phyloP scores from a whole-genome alignment of 768 basidiomycete species.

The Chlorophyllum brunneum region DNA sequence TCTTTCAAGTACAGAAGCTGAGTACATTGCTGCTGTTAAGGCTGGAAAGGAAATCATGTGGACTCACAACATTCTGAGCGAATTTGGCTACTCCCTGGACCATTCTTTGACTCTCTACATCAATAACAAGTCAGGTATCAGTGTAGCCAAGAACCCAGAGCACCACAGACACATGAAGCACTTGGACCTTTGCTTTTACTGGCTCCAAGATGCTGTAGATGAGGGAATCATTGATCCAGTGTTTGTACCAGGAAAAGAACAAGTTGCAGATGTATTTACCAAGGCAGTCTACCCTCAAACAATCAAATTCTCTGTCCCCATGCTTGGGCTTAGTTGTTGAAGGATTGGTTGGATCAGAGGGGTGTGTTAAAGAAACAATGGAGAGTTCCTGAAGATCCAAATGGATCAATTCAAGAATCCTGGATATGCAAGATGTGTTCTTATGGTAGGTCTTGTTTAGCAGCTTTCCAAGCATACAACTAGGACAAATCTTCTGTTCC shows the following conservation, averaged over 20 bases:
- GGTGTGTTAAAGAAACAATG: too few relatives aligned
- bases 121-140: constrained; percentile 26
- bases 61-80: constrained; percentile 23
- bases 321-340: too few relatives aligned
- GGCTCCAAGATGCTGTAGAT: constrained; percentile 1
- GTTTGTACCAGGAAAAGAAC: constrained; percentile 4
- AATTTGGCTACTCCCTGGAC: constrained; percentile 16
- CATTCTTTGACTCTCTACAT: constrained; percentile 17
- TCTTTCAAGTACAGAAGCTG: constrained; percentile 33
- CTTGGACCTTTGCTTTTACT: constrained; percentile 6
- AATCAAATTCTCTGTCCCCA: too few relatives aligned
- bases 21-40: constrained; percentile 27
- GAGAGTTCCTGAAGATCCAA: too few relatives aligned
- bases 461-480: too few relatives aligned
- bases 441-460: too few relatives aligned
- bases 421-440: too few relatives aligned
- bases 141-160: constrained; percentile 27
- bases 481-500: too few relatives aligned
- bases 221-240: constrained; percentile 4
- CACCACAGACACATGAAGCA: constrained; percentile 17
- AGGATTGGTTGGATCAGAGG: too few relatives aligned
- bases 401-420: too few relatives aligned
- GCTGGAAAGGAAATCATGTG: constrained; percentile 25
- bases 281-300: too few relatives aligned
- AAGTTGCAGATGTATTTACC: constrained; percentile 9